Percentiles rank a stretch among this genome's conserved stretches.
Conservation (phyloP, 73 alveolate species). For the Paramecium biaurelia region DNA sequence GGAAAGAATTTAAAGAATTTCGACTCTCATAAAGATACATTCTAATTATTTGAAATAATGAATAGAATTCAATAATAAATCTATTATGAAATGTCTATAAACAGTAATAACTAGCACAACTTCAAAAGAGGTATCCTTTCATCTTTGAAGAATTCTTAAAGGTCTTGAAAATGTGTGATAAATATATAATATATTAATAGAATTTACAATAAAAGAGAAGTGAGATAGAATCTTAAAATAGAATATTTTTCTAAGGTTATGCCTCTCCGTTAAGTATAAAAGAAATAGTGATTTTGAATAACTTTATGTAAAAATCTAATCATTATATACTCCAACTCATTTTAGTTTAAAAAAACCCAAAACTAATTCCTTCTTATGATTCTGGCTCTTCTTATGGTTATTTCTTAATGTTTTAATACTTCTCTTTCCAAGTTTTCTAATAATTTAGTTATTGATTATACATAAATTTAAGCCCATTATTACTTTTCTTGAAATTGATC, state of each 20-base stretch:
- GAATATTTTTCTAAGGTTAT: slow-evolving; percentile 12
- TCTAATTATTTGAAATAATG: too few relatives aligned
- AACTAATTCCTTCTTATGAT: neutral
- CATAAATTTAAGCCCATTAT: slow-evolving; percentile 19
- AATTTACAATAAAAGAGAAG: slow-evolving; percentile 16
- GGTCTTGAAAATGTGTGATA: neutral
- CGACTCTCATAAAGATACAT: too few relatives aligned
- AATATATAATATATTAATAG: slow-evolving; percentile 33
- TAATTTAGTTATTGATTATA: neutral
- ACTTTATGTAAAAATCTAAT: neutral
- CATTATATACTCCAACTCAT: slow-evolving; percentile 34
- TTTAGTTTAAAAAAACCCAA: slow-evolving; percentile 9
- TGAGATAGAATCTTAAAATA: slow-evolving; percentile 43
- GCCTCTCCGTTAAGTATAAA: neutral
- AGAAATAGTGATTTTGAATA: slow-evolving; percentile 10
- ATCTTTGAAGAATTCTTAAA: neutral
- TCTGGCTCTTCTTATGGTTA: neutral
- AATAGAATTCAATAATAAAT: too few relatives aligned
- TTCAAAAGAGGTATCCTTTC: neutral
- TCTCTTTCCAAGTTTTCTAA: slow-evolving; percentile 31
- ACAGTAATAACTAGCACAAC: neutral
- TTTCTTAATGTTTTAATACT: neutral
- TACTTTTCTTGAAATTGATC: neutral
- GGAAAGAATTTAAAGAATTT: too few relatives aligned
- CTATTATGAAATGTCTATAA: too few relatives aligned